phyloP scores from a whole-genome alignment of 768 basidiomycete genomes.

The Macrolepiota dolichaula region DNA sequence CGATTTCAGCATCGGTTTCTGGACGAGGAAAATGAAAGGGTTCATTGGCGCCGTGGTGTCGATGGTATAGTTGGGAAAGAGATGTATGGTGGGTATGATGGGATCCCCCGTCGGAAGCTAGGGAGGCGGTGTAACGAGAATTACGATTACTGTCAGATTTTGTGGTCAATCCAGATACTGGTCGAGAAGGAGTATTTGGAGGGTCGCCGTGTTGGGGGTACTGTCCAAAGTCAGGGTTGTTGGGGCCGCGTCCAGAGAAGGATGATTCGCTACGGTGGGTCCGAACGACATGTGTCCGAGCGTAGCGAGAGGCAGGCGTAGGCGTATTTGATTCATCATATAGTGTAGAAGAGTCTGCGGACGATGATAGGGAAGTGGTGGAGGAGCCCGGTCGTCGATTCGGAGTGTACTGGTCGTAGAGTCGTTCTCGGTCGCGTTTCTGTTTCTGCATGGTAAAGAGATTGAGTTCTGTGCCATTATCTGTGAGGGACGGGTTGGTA shows the following conservation, averaged over 20 bases:
- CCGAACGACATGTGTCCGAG: slow-evolving; percentile 33
- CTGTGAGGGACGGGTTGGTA: slow-evolving; percentile 76
- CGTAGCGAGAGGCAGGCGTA: slow-evolving; percentile 20
- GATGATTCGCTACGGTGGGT: slow-evolving; percentile 54
- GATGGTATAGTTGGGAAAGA: slow-evolving; percentile 53
- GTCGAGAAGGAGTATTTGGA: slow-evolving; percentile 41
- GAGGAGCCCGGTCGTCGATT: slow-evolving; percentile 46
- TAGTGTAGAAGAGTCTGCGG: slow-evolving; percentile 54
- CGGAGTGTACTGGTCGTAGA: slow-evolving; percentile 37
- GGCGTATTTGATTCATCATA: slow-evolving; percentile 47
- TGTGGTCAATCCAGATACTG: slow-evolving; percentile 46
- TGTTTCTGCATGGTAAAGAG: slow-evolving; percentile 48
- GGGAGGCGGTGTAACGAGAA: slow-evolving; percentile 63
- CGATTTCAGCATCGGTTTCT: slow-evolving; percentile 70
- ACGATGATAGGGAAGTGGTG: slow-evolving; percentile 43
- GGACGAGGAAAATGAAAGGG: slow-evolving; percentile 80
- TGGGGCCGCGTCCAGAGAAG: slow-evolving; percentile 46
- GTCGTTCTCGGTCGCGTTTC: slow-evolving; percentile 52
- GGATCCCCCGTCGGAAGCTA: slow-evolving; percentile 39
- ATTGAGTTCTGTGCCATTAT: slow-evolving; percentile 71
- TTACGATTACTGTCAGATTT: slow-evolving; percentile 55
- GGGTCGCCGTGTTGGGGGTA: slow-evolving; percentile 24
- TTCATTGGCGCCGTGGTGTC: slow-evolving; percentile 34
- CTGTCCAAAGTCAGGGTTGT: slow-evolving; percentile 52
- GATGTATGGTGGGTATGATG: slow-evolving; percentile 43